A percentile compares a stretch with the other conserved stretches of the same genome.
These are phyloP conservation scores for Rhododendron mucronatum DNA, from an alignment of 148 eudicot genomes.

Conservation along the genomic window DNA sequence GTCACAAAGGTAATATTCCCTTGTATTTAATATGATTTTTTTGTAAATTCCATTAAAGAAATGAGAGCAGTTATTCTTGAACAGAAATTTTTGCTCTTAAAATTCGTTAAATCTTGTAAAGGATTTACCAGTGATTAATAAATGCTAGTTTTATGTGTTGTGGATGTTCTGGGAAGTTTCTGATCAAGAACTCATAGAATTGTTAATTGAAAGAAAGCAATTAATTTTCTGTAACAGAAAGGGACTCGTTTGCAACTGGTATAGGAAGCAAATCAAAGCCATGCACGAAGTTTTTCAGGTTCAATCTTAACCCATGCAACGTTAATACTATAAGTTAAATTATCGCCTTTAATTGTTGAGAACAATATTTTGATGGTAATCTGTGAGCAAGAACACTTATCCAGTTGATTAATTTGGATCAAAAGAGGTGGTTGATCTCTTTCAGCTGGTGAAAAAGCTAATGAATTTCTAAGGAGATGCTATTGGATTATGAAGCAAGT, in stretches of 20 bases:
- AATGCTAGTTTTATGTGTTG: neutral
- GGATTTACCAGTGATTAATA: neutral
- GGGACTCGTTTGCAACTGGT: slow-evolving; percentile 21
- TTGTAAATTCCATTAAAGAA: neutral
- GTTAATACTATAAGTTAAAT: neutral
- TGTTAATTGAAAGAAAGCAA: slow-evolving; percentile 6
- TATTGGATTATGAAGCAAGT: neutral
- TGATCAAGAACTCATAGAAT: slow-evolving; percentile 5
- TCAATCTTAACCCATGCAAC: slow-evolving; percentile 11
- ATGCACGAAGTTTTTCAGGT: slow-evolving; percentile 26
- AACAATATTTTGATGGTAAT: neutral
- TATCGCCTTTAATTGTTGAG: neutral
- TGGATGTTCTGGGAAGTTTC: slow-evolving; percentile 3
- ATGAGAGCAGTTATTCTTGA: neutral
- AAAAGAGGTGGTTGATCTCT: neutral
- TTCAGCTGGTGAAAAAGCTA: neutral
- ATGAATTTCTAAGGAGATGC: neutral
- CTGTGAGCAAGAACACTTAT: neutral
- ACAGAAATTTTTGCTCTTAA: neutral
- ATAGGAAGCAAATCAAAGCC: slow-evolving; percentile 25
- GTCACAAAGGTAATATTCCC: neutral
- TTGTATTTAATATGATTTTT: neutral
- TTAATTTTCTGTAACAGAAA: slow-evolving; percentile 19
- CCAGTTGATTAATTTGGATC: neutral
- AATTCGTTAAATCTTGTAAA: neutral